Base-by-base conservation (phyloP, 2,329 filamentous ascomycete genomes). In the Sarocladium kiliense region DNA sequence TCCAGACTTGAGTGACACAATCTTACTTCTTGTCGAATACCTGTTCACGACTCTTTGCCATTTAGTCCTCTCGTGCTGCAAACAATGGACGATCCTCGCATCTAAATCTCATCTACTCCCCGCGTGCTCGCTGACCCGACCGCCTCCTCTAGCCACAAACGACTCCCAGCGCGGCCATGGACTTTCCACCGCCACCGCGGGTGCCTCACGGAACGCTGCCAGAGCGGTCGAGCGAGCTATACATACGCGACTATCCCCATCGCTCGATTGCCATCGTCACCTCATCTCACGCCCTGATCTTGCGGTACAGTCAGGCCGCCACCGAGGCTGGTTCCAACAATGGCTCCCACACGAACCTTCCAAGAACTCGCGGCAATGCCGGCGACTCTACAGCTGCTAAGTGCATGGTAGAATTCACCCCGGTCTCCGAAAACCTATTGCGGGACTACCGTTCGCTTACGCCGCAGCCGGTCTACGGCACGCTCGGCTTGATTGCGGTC, bases 401-500 rank as follows among this genome's bases (percentile, higher is more conserved):
- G 62, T 96, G 91, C 76, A 91, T 96, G 79, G 91, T 97, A 61
- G 91, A 96, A 69, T 96, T 97, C 68, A 77, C 85, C 12, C 77
- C 82, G 10, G 71, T 82, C 37, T 79, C 84, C 34, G 77, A 81
- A 45, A 76, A 85, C 55, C 81, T 94, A 59, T 76, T 96, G 57
- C 80, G 77, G 63, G 87, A 91, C 59, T 97, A 93, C 71, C 84
- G 89, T 42, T 79, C 86, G 12, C 74, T 97, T 57, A 89, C 85
- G 27, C 81, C 85, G 18, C 78, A 89, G 47, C 85, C 86, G 16
- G 87, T 92, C 32, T 86, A 91, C 66, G 93, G 93, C 55, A 97
- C 92, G 0, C 76, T 97, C 45, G 93, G 93, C 2, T 76, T 97
- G 58, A 93, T 97, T 62, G 88, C 91, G 0, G 81, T 96, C 59